Conservation (phyloP, 352 stramenopile genomes). For the Pythium myriotylum region DNA sequence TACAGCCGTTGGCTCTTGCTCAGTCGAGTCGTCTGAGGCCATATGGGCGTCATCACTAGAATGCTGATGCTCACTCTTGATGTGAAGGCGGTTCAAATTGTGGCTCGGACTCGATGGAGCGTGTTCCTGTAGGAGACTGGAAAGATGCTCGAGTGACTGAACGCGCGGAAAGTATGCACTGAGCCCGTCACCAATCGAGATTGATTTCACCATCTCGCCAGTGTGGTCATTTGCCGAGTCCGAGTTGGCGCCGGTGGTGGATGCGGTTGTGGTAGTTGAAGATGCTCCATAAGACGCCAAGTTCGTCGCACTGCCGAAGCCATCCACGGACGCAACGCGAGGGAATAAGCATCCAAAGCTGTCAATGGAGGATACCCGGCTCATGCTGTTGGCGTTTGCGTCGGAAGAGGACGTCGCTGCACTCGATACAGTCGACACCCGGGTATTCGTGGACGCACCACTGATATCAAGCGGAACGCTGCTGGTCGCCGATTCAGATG, state of each 20-base stretch:
- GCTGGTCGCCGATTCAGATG: neutral
- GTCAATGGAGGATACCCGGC: slow-evolving; percentile 81
- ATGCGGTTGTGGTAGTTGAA: slow-evolving; percentile 6
- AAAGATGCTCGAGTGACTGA: slow-evolving; percentile 78
- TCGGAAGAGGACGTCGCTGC: slow-evolving; percentile 4
- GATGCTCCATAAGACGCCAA: slow-evolving; percentile 19
- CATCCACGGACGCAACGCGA: slow-evolving; percentile 81
- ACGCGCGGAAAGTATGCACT: slow-evolving; percentile 79
- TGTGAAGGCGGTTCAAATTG: slow-evolving; percentile 9
- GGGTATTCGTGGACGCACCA: neutral
- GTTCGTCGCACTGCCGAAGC: slow-evolving; percentile 48
- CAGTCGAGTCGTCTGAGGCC: neutral
- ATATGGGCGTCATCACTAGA: neutral
- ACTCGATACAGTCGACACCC: neutral
- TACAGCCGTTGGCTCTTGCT: slow-evolving; percentile 11
- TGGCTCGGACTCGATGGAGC: slow-evolving; percentile 45
- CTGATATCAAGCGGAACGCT: neutral
- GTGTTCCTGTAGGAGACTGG: slow-evolving; percentile 68
- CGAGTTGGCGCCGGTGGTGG: slow-evolving; percentile 17
- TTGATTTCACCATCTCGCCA: slow-evolving; percentile 47
- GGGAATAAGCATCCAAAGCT: slow-evolving; percentile 85
- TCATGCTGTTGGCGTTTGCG: slow-evolving; percentile 27
- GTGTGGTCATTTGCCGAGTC: slow-evolving; percentile 14
- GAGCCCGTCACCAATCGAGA: slow-evolving; percentile 66
- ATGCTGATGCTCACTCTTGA: slow-evolving; percentile 10